Evolutionary conservation across 73 alveolate genomes (phyloP).

Genomic region (Uronychia setigera): DNA sequence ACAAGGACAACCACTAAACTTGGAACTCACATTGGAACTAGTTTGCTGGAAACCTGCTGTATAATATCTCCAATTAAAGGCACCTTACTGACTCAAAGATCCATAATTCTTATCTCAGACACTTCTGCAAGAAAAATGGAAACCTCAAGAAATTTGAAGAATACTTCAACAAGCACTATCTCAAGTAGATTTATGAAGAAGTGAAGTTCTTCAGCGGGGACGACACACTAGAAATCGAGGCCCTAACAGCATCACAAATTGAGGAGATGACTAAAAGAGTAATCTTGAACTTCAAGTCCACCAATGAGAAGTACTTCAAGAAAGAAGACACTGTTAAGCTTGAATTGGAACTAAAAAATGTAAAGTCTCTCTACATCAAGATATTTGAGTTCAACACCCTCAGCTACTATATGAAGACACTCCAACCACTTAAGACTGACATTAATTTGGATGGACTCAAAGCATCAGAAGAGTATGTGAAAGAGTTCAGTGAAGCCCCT

Average conservation of each 20-base stretch:
- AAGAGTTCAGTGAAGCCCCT: slow-evolving; percentile 62
- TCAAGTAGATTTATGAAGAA: slow-evolving; percentile 23
- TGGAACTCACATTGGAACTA: no score
- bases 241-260: no score
- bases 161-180: slow-evolving; percentile 6
- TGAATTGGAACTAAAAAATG: slow-evolving; percentile 67
- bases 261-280: no score
- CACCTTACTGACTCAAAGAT: no score
- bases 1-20: no score
- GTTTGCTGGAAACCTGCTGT: no score
- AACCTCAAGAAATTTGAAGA: slow-evolving; percentile 26
- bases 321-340: slow-evolving; percentile 76
- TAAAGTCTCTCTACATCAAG: slow-evolving; percentile 69
- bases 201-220: slow-evolving; percentile 1
- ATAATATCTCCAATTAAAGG: no score
- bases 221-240: no score
- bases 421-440: slow-evolving; percentile 51
- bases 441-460: slow-evolving; percentile 86
- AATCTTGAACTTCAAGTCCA: no score
- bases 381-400: slow-evolving; percentile 81
- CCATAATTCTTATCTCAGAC: no score
- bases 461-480: slow-evolving; percentile 70
- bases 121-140: slow-evolving; percentile 5
- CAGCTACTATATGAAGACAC: slow-evolving; percentile 75
- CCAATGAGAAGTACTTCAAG: slow-evolving; percentile 60